These are phyloP conservation scores for Eucalyptus sideroxylon DNA, from an alignment of 345 rosid genomes.

Conservation along the genomic window DNA sequence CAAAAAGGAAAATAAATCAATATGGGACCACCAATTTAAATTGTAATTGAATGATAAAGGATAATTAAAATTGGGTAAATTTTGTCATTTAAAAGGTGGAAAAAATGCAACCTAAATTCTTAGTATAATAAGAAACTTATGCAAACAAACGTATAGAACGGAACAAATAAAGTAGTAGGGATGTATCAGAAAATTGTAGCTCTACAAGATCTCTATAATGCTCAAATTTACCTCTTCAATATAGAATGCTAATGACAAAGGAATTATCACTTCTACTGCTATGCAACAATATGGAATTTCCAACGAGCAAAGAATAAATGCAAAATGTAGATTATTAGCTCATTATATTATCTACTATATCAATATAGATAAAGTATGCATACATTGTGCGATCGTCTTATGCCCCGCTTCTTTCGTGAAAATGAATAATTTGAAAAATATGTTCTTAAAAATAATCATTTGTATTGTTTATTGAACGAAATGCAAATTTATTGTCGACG, in stretches of 20 bases:
- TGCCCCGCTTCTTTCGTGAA: rapidly evolving
- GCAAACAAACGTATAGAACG: background rate
- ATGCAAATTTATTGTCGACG: background rate
- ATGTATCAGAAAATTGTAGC: background rate
- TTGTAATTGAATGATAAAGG: background rate
- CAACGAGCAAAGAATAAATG: background rate
- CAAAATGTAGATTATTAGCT: background rate
- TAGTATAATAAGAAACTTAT: background rate
- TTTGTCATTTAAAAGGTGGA: background rate
- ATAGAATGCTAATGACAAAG: background rate
- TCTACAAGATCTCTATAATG: background rate
- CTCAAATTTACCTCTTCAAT: background rate
- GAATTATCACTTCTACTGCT: background rate
- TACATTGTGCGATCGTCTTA: rapidly evolving
- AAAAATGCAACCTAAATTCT: background rate
- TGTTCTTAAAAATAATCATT: background rate
- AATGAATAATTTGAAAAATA: background rate
- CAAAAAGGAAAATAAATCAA: too few relatives aligned
- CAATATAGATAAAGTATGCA: background rate
- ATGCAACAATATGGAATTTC: background rate
- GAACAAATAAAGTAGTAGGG: background rate
- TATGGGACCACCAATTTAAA: background rate
- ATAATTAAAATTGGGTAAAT: background rate
- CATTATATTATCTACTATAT: background rate
- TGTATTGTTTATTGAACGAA: rapidly evolving